Evolutionary conservation across 371 early-diverging fungal genomes (phyloP), one percentile per base, ranked within the genome.

Genomic region (Rhizomucor miehei): DNA sequence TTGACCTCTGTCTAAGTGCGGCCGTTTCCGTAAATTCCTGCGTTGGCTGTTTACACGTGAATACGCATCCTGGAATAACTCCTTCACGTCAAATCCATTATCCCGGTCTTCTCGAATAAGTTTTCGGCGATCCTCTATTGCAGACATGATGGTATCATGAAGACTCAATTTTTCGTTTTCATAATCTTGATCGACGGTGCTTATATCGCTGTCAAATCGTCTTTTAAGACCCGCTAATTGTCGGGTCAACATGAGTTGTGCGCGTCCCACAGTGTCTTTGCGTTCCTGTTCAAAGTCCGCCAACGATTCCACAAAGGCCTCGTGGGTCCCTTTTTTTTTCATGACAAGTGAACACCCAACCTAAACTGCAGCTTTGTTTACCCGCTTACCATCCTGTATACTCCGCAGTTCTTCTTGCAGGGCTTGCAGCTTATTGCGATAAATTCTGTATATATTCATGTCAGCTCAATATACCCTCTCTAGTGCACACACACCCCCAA

Each of bases 101-200:
- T 58, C 65, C 10, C 60, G 56, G 41, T 73, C 70, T 9, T 75
- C 75, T 17, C 60, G 58, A 14, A 71, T 60, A 40, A 60, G 59
- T 47, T 63, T 68, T 47, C 69, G 59, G 16, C 60, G 62, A 35
- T 75, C 72, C 43, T 69, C 65, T 45, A 75, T 67, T 1, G 69
- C 69, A 29, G 52, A 34, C 44, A 75, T 62, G n/a, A 75, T 37
- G n/a, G 41, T 61, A 34, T 67, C 67, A 38, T 64, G 51, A 23
- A 63, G 29, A 14, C 54, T 54, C 17, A 60, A 51, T 12, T 52
- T 50, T 44, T 65, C 66, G 21, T 19, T 41, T 55, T 75, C 66
- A 43, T 70, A 75, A 49, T 75, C 73, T 29, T 72, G 70, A 44
- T 75, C 71, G 13, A 70, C 54, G 11, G 66, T 60, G n/a, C 44